These are phyloP conservation scores for Thinopyrum elongatum DNA, from an alignment of 176 grass and related monocot genomes.

Conservation along the genomic window DNA sequence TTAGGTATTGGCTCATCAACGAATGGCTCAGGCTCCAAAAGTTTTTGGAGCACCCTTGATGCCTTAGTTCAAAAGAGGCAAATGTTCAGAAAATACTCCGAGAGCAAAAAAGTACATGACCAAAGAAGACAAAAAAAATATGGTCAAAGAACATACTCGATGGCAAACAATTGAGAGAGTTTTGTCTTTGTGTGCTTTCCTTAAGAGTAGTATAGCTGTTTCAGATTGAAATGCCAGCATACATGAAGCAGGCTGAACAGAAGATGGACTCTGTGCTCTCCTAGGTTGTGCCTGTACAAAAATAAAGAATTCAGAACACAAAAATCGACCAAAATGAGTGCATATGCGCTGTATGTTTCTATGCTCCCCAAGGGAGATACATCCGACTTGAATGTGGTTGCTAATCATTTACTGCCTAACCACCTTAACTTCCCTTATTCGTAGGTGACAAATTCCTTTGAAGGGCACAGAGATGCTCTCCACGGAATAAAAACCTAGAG, in stretches of 20 bases:
- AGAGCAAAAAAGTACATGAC: neutral
- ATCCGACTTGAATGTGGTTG: neutral
- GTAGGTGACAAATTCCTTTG: neutral
- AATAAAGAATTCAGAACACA: slow-evolving; percentile 24
- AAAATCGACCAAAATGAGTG: slow-evolving; percentile 1
- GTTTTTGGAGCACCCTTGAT: slow-evolving; percentile 61
- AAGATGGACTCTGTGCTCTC: slow-evolving; percentile 75
- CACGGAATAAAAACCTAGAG: slow-evolving; percentile 2
- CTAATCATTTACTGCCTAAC: slow-evolving; percentile 18
- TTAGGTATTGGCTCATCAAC: slow-evolving; percentile 33
- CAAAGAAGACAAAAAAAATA: slow-evolving; percentile 27
- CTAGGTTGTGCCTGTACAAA: slow-evolving; percentile 69
- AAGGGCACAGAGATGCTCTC: neutral
- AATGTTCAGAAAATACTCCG: slow-evolving; percentile 12
- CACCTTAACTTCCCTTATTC: slow-evolving; percentile 4
- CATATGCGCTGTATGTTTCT: neutral
- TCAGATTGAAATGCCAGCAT: slow-evolving; percentile 84
- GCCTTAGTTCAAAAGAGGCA: slow-evolving; percentile 56
- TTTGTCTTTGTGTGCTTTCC: slow-evolving; percentile 78
- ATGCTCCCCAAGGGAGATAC: slow-evolving; percentile 17
- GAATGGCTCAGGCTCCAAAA: slow-evolving; percentile 51
- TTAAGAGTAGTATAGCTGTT: slow-evolving; percentile 66
- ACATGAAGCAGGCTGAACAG: slow-evolving; percentile 51
- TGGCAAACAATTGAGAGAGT: slow-evolving; percentile 82
- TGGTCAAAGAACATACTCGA: slow-evolving; percentile 53